These are phyloP conservation scores for Cyamopsis tetragonoloba DNA, from an alignment of 306 rosid genomes.

Conservation along the genomic window DNA sequence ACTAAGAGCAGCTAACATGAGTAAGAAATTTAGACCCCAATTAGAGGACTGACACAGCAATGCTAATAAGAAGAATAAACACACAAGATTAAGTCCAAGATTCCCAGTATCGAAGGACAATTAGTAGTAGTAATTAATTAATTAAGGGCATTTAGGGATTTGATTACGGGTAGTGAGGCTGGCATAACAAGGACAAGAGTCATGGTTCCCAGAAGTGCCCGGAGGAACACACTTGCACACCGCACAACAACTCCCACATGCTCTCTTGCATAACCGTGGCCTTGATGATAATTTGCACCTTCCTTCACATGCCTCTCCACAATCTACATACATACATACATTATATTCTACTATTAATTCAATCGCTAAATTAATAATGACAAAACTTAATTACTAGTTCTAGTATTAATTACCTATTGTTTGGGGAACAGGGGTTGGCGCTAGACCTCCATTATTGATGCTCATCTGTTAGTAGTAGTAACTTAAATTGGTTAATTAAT, in stretches of 20 bases:
- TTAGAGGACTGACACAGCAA: no score
- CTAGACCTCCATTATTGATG: background rate
- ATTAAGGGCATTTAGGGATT: constrained; percentile 28
- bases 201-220: constrained; percentile 21
- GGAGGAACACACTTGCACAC: constrained; percentile 31
- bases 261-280: constrained; percentile 27
- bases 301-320: constrained; percentile 29
- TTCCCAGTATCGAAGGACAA: no score
- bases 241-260: constrained; percentile 32
- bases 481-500: no score
- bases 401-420: constrained; percentile 18
- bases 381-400: no score
- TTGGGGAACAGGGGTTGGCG: constrained; percentile 21
- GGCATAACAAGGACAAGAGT: constrained; percentile 28
- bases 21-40: no score
- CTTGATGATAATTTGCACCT: constrained; percentile 29
- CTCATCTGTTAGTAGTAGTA: no score
- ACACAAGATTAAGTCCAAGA: no score
- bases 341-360: no score
- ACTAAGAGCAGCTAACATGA: no score
- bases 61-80: no score
- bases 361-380: no score
- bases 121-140: no score
- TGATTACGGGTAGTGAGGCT: constrained; percentile 25
- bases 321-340: background rate